Evolutionary conservation across 768 basidiomycete species (phyloP), one percentile per base, ranked within the genome.

Genomic region (Suillus subluteus): DNA sequence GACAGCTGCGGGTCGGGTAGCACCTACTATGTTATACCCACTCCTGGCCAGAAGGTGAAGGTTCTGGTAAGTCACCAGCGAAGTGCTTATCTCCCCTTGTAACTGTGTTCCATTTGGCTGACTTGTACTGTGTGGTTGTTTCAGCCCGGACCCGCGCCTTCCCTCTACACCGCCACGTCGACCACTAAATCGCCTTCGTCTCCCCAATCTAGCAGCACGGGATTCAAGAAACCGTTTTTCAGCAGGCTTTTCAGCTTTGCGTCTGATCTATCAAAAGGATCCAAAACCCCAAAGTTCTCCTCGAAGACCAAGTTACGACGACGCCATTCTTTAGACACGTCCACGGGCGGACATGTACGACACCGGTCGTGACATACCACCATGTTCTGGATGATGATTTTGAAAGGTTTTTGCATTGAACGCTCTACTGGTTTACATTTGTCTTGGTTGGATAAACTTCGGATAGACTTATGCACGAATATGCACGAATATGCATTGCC

Each of bases 21-120:
- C 73, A 92, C 91, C 4, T 92, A 91, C 80, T 92, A 91, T 73
- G 86, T 91, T 69, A 82, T 91, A 48, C 90, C 90, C 4, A 82
- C 84, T 13, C 84, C 86, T 13, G 88, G 89, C n/a, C 89, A 91
- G 73, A 92, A 91, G 71, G 85, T 91, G 65, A 90, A 88, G 74
- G 83, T 91, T 68, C 82, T 92, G 71, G 91, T 91, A 78, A 83
- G 91, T 84, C 15, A 6, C 23, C 41, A 32, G 32, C 72, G 61
- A 63, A 50, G 65, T 62, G 62, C 40, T 46, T 43, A 56, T 63
- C 58, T 62, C 48, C 65, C 70, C 64, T 66, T 69, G 65, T 71
- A 58, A 59, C 63, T 61, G 16, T 16, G 67, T 63, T 62, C 69
- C 67, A 68, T 69, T 70, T 71, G 69, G 66, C 82, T 81, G 65